These are phyloP conservation scores for Phymatotrichopsis omnivora DNA, from an alignment of 2,329 filamentous ascomycete species.

Conservation along the genomic window DNA sequence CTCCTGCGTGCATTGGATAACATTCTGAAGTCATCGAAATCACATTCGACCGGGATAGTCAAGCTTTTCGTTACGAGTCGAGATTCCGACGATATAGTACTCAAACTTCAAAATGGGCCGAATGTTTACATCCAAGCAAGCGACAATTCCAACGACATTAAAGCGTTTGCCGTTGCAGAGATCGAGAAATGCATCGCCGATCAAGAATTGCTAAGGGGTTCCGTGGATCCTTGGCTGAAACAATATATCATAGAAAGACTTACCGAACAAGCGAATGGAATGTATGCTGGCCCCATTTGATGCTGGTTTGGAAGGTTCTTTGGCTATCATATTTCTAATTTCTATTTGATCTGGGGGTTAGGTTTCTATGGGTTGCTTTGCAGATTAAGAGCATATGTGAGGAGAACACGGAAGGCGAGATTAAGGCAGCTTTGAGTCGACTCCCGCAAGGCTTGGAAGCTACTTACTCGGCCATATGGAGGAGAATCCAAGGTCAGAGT, in stretches of 20 bases:
- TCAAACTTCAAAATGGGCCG: conserved; percentile 2
- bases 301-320: too few relatives aligned
- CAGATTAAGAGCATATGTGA: conserved; percentile 8
- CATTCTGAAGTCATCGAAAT: conserved; percentile 15
- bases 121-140: conserved; percentile 16
- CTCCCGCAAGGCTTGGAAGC: background rate
- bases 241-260: conserved; percentile 3
- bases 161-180: conserved; percentile 3
- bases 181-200: conserved; percentile 6
- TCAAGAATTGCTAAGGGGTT: conserved; percentile 2
- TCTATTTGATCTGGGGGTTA: background rate
- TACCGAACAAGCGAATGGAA: conserved; percentile 6
- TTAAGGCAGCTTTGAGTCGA: conserved; percentile 1
- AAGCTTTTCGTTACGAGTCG: conserved; percentile 18
- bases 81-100: conserved; percentile 13
- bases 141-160: conserved; percentile 12
- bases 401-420: background rate
- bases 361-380: conserved; percentile 10
- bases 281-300: conserved; percentile 2
- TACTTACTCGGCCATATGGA: background rate
- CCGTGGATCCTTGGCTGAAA: background rate
- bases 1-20: conserved; percentile 9
- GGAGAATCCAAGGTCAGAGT: background rate
- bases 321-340: background rate
- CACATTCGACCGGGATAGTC: conserved; percentile 19